phyloP scores from a whole-genome alignment of 352 stramenopile species.

The Phytopythium ostracodes region DNA sequence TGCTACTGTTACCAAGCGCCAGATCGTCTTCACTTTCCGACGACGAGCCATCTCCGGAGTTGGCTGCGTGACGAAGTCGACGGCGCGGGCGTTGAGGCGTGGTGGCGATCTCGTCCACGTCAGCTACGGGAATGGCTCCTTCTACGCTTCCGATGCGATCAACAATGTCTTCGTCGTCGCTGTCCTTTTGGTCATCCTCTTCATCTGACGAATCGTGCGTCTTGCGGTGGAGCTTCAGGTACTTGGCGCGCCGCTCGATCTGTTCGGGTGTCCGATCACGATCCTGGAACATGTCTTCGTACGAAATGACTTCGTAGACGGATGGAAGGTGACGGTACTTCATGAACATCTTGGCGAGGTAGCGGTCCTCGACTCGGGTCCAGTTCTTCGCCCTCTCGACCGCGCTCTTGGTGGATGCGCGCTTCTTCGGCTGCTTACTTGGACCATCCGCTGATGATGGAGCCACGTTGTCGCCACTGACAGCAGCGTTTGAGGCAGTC shows the following conservation, averaged over 20 bases:
- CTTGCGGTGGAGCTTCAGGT: slow-evolving; percentile 71
- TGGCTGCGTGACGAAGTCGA: slow-evolving; percentile 40
- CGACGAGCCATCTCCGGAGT: slow-evolving; percentile 29
- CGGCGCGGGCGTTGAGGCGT: slow-evolving; percentile 21
- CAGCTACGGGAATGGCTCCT: background rate
- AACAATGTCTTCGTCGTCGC: slow-evolving; percentile 19
- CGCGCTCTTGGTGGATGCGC: slow-evolving; percentile 23
- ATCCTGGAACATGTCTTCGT: slow-evolving; percentile 89
- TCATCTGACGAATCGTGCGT: slow-evolving; percentile 70
- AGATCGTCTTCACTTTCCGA: slow-evolving; percentile 43
- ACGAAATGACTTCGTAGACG: slow-evolving; percentile 85
- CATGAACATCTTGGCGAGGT: slow-evolving; percentile 71
- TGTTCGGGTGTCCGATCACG: slow-evolving; percentile 77
- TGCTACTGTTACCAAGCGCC: slow-evolving; percentile 14
- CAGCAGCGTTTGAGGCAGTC: background rate
- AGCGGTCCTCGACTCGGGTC: slow-evolving; percentile 80
- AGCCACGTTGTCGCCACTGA: background rate
- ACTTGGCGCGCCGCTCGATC: slow-evolving; percentile 82
- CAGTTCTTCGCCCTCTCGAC: slow-evolving; percentile 71
- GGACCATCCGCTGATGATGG: background rate
- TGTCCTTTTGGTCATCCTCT: slow-evolving; percentile 36
- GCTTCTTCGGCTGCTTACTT: slow-evolving; percentile 21
- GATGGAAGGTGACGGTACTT: slow-evolving; percentile 80
- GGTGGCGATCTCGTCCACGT: slow-evolving; percentile 2
- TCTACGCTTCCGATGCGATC: slow-evolving; percentile 4